phyloP scores from a whole-genome alignment of 2,329 filamentous ascomycete genomes.

The Parascedosporium putredinis region DNA sequence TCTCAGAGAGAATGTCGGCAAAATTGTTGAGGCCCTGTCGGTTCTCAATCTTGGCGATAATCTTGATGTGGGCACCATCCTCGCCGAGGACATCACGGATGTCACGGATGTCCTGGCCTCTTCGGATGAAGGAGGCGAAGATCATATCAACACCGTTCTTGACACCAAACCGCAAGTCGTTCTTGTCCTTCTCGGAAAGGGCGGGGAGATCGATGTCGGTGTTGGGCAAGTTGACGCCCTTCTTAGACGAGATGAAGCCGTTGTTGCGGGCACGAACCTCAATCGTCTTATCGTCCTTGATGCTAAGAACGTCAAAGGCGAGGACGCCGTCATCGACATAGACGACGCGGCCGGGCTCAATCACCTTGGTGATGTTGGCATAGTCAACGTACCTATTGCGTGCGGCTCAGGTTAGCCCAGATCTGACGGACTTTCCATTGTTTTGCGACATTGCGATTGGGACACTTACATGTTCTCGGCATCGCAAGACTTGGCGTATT shows the following conservation, averaged over 20 bases:
- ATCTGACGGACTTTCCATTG: neutral
- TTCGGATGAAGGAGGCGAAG: conserved; percentile 96
- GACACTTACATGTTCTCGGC: conserved; percentile 79
- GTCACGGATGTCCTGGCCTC: conserved; percentile 80
- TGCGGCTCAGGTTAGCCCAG: too few relatives aligned
- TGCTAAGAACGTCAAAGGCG: conserved; percentile 83
- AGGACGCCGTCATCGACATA: conserved; percentile 98
- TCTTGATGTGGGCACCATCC: conserved; percentile 92
- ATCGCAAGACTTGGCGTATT: conserved; percentile 75
- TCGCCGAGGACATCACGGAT: conserved; percentile 87
- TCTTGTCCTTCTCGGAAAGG: conserved; percentile 96
- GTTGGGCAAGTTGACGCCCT: conserved; percentile 98
- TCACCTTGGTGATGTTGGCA: conserved; percentile 99
- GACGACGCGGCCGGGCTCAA: conserved; percentile 80
- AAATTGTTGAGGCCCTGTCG: conserved; percentile 99
- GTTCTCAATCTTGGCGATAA: conserved; percentile 99
- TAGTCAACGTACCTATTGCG: conserved; percentile 94
- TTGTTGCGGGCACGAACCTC: conserved; percentile 88
- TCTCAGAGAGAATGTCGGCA: conserved; percentile 87
- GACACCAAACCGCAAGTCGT: conserved; percentile 86
- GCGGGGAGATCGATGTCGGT: conserved; percentile 97
- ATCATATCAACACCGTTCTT: conserved; percentile 99
- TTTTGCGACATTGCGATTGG: neutral
- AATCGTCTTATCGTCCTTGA: conserved; percentile 82
- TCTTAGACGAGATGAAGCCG: conserved; percentile 96